Conservation (phyloP, 2,329 filamentous ascomycete genomes). For the Claviceps quebecensis region DNA sequence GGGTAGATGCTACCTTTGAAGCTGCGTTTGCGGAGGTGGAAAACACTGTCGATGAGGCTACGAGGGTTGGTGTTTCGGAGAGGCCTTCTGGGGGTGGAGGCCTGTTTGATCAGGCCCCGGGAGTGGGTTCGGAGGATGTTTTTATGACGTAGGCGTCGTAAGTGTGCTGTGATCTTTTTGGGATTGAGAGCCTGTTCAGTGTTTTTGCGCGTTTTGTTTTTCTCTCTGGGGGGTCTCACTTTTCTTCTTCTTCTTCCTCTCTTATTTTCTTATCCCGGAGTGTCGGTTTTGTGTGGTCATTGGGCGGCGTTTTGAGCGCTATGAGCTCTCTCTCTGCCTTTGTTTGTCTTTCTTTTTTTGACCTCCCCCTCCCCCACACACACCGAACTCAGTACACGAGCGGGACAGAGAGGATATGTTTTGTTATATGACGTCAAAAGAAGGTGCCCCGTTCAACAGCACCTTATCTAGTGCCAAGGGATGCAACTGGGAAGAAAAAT, state of each 20-base stretch:
- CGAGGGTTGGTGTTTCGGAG: conserved; percentile 7
- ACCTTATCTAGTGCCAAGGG: too few species aligned
- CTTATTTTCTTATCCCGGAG: not conserved
- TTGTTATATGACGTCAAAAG: too few species aligned
- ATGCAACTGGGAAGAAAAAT: too few species aligned
- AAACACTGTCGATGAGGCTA: conserved; percentile 18
- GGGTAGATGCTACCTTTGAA: conserved; percentile 34
- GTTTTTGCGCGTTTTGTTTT: not conserved
- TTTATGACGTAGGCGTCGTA: not conserved
- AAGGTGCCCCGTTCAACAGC: too few species aligned
- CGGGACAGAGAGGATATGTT: not conserved
- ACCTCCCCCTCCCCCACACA: not conserved
- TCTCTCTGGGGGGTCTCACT: not conserved
- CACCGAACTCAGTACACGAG: not conserved
- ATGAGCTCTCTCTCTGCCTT: not conserved
- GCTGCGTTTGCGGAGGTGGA: conserved; percentile 22
- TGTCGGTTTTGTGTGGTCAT: not conserved
- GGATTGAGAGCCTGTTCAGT: not conserved
- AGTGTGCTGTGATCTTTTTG: not conserved
- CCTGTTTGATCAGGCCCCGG: not conserved
- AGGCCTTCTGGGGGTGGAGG: not conserved
- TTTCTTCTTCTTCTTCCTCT: not conserved
- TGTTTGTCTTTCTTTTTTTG: not conserved
- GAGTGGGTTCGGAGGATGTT: not conserved
- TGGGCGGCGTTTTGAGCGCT: not conserved